phyloP scores from a whole-genome alignment of 148 eudicot species.

The Bassia scoparia region DNA sequence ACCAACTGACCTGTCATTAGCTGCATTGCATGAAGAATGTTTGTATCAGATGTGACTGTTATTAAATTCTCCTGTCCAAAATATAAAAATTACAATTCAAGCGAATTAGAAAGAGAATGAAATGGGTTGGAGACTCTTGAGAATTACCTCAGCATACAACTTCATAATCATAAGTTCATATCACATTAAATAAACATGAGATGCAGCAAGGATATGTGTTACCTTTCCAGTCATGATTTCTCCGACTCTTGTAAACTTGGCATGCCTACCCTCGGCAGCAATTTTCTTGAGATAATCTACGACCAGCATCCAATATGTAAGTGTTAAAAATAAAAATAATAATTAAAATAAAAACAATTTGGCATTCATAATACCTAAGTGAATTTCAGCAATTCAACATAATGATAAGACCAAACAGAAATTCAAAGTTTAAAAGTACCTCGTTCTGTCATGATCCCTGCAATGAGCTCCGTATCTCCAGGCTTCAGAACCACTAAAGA shows the following conservation, averaged over 20 bases:
- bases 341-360: background rate
- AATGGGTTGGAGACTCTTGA: background rate
- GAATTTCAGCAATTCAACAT: too few relatives aligned
- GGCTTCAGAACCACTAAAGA: slow-evolving; percentile 85
- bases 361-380: background rate
- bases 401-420: background rate
- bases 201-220: background rate
- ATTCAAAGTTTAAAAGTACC: slow-evolving; percentile 31
- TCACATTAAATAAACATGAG: background rate
- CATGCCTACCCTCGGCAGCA: slow-evolving; percentile 50
- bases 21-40: slow-evolving; percentile 79
- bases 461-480: slow-evolving; percentile 59
- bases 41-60: slow-evolving; percentile 78
- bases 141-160: background rate
- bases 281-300: slow-evolving; percentile 72
- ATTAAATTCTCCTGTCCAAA: slow-evolving; percentile 57
- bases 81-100: background rate
- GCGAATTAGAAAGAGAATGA: too few relatives aligned
- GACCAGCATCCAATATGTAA: background rate
- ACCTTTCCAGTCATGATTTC: slow-evolving; percentile 91
- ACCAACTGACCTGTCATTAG: slow-evolving; percentile 69
- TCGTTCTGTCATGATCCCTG: slow-evolving; percentile 80
- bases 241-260: slow-evolving; percentile 63
- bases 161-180: background rate
- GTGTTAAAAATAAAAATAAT: background rate